Conservation (phyloP, 2,329 filamentous ascomycete genomes). For the Fusarium acutatum region DNA sequence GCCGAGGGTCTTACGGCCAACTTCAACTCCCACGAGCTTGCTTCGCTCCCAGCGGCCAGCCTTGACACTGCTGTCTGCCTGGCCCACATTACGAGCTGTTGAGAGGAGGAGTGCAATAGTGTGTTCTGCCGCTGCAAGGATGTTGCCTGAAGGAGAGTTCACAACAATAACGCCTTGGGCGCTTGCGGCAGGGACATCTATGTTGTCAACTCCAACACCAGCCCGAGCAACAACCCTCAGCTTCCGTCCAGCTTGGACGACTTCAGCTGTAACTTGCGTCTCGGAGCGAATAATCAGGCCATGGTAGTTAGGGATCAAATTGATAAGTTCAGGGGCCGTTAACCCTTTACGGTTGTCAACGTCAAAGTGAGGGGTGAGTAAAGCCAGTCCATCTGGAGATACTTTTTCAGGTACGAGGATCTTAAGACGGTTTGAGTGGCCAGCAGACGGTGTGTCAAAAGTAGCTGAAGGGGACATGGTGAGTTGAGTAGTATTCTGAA, state of each 20-base stretch:
- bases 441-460: conserved; percentile 22
- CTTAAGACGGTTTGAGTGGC: conserved; percentile 43
- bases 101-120: conserved; percentile 79
- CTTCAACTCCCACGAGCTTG: conserved; percentile 78
- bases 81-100: conserved; percentile 76
- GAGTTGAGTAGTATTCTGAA: background rate
- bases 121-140: conserved; percentile 81
- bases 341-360: conserved; percentile 74
- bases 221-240: conserved; percentile 82
- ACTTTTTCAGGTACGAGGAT: conserved; percentile 84
- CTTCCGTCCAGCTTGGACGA: conserved; percentile 72
- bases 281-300: conserved; percentile 83
- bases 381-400: conserved; percentile 77
- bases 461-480: conserved; percentile 45
- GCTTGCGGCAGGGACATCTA: conserved; percentile 78
- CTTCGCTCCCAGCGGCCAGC: conserved; percentile 79
- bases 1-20: conserved; percentile 78
- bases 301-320: conserved; percentile 76
- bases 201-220: conserved; percentile 85
- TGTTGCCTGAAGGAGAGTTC: conserved; percentile 82
- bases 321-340: conserved; percentile 67
- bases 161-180: conserved; percentile 79
- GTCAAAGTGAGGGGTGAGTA: conserved; percentile 72
- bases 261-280: conserved; percentile 77
- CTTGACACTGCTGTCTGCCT: conserved; percentile 74